Evolutionary conservation across 352 stramenopile genomes (phyloP).

Genomic region (Pythium apleroticum): DNA sequence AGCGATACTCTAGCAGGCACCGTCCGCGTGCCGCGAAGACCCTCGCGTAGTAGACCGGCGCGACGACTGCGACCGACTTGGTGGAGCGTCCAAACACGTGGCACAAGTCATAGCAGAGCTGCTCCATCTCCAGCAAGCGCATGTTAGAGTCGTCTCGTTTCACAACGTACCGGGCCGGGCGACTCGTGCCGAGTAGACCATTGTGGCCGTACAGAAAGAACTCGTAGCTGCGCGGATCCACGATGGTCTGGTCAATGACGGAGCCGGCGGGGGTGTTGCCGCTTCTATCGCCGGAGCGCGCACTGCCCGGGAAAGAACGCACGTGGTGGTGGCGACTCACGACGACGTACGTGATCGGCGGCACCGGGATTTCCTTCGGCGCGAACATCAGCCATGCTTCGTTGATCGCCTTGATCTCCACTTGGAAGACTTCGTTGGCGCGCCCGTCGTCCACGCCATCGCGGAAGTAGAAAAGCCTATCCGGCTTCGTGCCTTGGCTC

Average conservation of each 20-base stretch:
- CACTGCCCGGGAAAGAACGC: not conserved
- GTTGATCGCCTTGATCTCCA: constrained; percentile 10
- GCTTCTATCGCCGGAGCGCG: not conserved
- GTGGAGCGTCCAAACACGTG: constrained; percentile 2
- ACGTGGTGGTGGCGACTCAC: constrained; percentile 17
- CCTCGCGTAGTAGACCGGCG: constrained; percentile 9
- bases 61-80: constrained; percentile 7
- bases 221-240: constrained; percentile 4
- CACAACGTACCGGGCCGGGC: constrained; percentile 12
- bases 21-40: constrained; percentile 1
- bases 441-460: constrained; percentile 14
- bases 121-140: constrained; percentile 1
- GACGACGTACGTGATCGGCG: constrained; percentile 12
- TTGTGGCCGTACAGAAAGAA: constrained; percentile 21
- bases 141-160: not conserved
- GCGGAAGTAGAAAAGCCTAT: constrained; percentile 19
- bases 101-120: constrained; percentile 15
- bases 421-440: constrained; percentile 12
- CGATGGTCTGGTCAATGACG: constrained; percentile 8
- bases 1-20: not conserved
- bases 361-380: not conserved
- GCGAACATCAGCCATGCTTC: constrained; percentile 12
- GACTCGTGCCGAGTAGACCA: constrained; percentile 4
- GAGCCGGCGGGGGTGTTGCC: constrained; percentile 16
- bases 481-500: constrained; percentile 2